Conservation (phyloP, 2,329 filamentous ascomycete species). For the Teratosphaeria destructans region DNA sequence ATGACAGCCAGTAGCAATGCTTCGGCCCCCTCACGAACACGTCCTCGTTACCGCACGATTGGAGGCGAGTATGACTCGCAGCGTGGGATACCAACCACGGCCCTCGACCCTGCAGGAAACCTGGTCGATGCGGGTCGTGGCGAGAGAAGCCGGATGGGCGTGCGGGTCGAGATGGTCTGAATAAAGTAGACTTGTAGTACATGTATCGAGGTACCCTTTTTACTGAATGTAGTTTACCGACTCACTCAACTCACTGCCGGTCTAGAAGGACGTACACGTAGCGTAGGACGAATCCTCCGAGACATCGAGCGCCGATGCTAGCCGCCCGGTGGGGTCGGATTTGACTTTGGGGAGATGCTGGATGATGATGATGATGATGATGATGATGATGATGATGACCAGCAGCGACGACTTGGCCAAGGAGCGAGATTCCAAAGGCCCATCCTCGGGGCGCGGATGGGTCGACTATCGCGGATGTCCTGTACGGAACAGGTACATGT, state of each 20-base stretch:
- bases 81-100: constrained; percentile 15
- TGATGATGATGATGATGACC: no score
- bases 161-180: neutral
- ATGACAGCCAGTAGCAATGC: constrained; percentile 1
- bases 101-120: neutral
- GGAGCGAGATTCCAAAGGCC: neutral
- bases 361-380: no score
- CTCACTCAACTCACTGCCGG: neutral
- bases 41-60: neutral
- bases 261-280: neutral
- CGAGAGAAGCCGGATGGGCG: neutral
- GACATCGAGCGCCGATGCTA: neutral
- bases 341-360: neutral
- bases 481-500: neutral
- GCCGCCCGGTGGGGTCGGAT: neutral
- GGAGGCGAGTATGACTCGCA: constrained; percentile 16
- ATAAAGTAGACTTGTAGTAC: no score
- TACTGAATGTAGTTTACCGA: no score
- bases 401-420: neutral
- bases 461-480: neutral
- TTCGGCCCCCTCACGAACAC: constrained; percentile 1
- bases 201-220: no score
- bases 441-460: neutral
- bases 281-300: neutral
- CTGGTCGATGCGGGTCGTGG: neutral